Percentiles rank a stretch among this genome's conserved stretches.
phyloP scores from a whole-genome alignment of 1,139 yeast genomes.

The Pneumocystis canis region DNA sequence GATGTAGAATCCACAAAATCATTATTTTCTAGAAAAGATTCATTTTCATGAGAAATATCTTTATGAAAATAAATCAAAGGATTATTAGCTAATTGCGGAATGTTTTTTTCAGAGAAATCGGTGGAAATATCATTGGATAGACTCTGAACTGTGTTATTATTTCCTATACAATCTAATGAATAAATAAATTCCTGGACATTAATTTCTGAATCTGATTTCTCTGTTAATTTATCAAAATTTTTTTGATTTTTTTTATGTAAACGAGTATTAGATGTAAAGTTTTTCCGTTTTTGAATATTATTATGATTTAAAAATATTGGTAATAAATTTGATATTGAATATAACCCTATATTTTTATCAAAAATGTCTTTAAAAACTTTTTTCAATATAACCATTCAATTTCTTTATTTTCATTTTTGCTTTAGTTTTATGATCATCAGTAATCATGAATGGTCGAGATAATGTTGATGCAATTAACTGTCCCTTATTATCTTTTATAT shows the following conservation, averaged over 20 bases:
- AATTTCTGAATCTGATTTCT: neutral
- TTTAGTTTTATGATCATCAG: conserved; percentile 71
- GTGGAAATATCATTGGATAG: neutral
- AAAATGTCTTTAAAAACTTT: neutral
- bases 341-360: neutral
- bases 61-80: neutral
- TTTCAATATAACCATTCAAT: neutral
- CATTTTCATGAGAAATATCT: neutral
- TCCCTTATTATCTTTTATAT: conserved; percentile 46
- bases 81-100: neutral
- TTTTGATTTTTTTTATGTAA: neutral
- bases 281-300: neutral
- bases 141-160: neutral
- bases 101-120: neutral
- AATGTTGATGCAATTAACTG: conserved; percentile 56
- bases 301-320: neutral
- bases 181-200: neutral
- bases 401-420: neutral
- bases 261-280: neutral
- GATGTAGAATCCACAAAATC: neutral
- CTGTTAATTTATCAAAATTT: neutral
- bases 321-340: neutral
- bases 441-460: conserved; percentile 67
- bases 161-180: neutral
- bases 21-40: neutral